Evolutionary conservation across 352 stramenopile genomes (phyloP), one percentile per base, ranked within the genome.

Genomic region (Pythium myriotylum): DNA sequence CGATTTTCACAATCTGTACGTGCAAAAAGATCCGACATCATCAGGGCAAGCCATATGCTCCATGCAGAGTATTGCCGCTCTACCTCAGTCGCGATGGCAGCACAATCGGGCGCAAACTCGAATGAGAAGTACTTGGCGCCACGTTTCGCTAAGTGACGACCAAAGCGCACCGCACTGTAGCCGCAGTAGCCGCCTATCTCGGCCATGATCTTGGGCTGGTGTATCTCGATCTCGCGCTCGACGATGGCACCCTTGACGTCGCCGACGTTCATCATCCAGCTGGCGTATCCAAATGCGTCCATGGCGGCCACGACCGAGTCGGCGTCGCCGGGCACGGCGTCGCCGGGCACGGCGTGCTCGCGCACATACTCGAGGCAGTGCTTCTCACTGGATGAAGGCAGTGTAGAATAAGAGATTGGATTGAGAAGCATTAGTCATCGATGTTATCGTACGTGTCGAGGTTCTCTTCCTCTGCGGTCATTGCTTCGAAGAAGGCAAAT

Each of bases 261-360:
- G 1, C 76, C 71, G 9, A 85, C 65, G 63, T 78, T 78, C 68
- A 82, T 82, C 73, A 82, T 85, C 59, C 55, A 64, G 62, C 72
- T 65, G 8, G 68, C 60, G n/a, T 35, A 17, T 1, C 54, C 49
- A 52, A 79, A 85, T 32, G 73, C 62, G 32, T 85, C 71, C 26
- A 85, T 82, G 24, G 61, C 64, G 22, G 52, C 49, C 12, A 81
- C 42, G 3, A 82, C 69, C 0, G 73, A 85, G 8, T 39, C 27
- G 0, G 71, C 61, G 27, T 79, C 67, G 20, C 73, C 73, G 4
- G 42, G 65, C 37, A 71, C 61, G 4, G 71, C 73, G 20, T 82
- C n/a, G n/a, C 73, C 73, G 4, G 42, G 65, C 37, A 71, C 61
- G 4, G 71, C 73, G 20, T 82, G 46, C 43, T 72, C 29, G 37